phyloP scores from a whole-genome alignment of 2,329 filamentous ascomycete genomes.

The Paracoccidioides lutzii region DNA sequence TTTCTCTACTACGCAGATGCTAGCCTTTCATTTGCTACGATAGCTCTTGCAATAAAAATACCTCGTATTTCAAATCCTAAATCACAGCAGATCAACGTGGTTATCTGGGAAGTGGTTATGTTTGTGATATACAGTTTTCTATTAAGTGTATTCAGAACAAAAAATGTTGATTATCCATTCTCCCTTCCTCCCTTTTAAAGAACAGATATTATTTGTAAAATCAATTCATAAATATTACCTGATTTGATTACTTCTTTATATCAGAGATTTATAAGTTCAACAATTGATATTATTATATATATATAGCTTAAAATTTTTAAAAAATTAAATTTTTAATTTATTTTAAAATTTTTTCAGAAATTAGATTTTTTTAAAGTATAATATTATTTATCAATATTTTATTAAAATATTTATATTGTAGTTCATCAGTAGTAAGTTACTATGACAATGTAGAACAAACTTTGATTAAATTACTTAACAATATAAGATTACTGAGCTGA shows the following conservation, averaged over 20 bases:
- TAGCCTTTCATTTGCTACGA: constrained; percentile 75
- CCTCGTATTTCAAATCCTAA: constrained; percentile 71
- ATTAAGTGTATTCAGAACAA: constrained; percentile 81
- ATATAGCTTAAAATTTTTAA: too few relatives aligned
- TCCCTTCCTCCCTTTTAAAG: constrained; percentile 76
- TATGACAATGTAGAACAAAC: too few relatives aligned
- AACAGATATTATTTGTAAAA: not conserved
- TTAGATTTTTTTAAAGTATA: too few relatives aligned
- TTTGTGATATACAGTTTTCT: constrained; percentile 86
- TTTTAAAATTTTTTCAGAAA: too few relatives aligned
- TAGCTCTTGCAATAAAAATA: constrained; percentile 81
- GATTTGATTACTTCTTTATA: not conserved
- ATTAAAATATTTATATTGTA: too few relatives aligned
- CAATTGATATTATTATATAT: too few relatives aligned
- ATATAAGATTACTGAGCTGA: too few relatives aligned
- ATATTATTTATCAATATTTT: too few relatives aligned
- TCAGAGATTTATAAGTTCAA: too few relatives aligned
- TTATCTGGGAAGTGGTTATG: constrained; percentile 65
- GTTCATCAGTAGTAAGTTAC: too few relatives aligned
- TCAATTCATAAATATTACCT: not conserved
- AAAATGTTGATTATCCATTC: constrained; percentile 93
- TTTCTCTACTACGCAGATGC: constrained; percentile 42
- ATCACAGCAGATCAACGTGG: constrained; percentile 65
- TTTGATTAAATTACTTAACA: too few relatives aligned
- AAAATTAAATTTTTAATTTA: too few relatives aligned